Conservation (phyloP, 805 yeast species). For the Ogataea trehalophila region DNA sequence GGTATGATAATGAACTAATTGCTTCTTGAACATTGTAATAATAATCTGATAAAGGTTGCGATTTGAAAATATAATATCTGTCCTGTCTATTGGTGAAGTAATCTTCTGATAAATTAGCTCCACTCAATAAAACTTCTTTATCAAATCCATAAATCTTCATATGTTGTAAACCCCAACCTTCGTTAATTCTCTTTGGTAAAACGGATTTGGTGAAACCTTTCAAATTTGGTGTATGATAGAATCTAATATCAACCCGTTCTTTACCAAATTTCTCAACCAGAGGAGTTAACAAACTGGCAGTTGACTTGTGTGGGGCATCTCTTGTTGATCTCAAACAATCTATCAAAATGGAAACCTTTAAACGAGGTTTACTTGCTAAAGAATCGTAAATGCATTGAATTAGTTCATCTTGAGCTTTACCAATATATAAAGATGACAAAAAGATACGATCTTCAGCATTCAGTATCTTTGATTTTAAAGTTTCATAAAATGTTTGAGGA, state of each 20-base stretch:
- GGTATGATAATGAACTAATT: constrained; percentile 66
- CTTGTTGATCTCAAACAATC: constrained; percentile 93
- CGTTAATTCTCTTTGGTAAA: constrained; percentile 82
- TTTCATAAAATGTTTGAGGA: constrained; percentile 70
- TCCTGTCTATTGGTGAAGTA: constrained; percentile 95
- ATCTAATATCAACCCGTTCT: constrained; percentile 67
- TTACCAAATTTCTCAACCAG: constrained; percentile 61
- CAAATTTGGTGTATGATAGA: constrained; percentile 87
- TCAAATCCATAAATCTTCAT: constrained; percentile 97
- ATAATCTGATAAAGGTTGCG: constrained; percentile 58
- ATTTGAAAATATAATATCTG: constrained; percentile 72
- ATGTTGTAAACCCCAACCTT: constrained; percentile 91
- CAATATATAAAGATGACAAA: constrained; percentile 81
- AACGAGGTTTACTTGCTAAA: constrained; percentile 48
- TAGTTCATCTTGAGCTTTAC: constrained; percentile 75
- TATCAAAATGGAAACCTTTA: constrained; percentile 68
- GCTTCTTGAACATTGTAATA: constrained; percentile 67
- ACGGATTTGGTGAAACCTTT: constrained; percentile 58
- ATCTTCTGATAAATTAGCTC: constrained; percentile 88
- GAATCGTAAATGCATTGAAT: constrained; percentile 59
- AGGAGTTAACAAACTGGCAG: constrained; percentile 69
- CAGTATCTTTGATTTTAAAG: constrained; percentile 57
- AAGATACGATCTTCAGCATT: constrained; percentile 65
- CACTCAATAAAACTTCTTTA: constrained; percentile 78
- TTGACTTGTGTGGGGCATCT: constrained; percentile 75